These are phyloP conservation scores for Quercus lobata DNA, from an alignment of 331 rosid species.

Conservation along the genomic window DNA sequence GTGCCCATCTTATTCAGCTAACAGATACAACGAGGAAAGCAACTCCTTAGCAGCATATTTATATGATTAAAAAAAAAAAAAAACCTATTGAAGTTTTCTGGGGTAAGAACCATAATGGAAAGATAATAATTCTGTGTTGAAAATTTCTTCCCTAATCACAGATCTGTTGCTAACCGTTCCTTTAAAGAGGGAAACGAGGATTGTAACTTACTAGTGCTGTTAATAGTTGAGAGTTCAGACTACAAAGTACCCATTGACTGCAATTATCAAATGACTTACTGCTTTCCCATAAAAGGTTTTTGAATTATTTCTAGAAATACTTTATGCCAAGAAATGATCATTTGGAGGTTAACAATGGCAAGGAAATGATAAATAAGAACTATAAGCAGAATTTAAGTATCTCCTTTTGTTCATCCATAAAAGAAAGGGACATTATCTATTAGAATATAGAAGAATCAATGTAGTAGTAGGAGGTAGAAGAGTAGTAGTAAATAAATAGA, in stretches of 20 bases:
- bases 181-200: not conserved
- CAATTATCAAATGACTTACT: not conserved
- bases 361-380: not conserved
- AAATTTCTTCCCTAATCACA: not conserved
- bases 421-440: not conserved
- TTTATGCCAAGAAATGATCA: not conserved
- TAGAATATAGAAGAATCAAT: not conserved
- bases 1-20: not conserved
- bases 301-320: not conserved
- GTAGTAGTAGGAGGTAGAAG: not conserved
- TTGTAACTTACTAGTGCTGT: not conserved
- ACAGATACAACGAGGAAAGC: not conserved
- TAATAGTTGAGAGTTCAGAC: not conserved
- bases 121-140: not conserved
- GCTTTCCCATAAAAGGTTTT: not conserved
- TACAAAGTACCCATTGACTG: not conserved
- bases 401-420: not conserved
- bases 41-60: not conserved
- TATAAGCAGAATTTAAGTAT: not conserved
- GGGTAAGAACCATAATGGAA: not conserved
- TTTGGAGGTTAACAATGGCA: not conserved
- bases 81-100: not conserved
- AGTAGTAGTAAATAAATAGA: not conserved
- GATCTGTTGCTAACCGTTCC: not conserved
- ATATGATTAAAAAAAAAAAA: not conserved